Base-by-base conservation (phyloP, 208 protist genomes). In the Acanthamoeba culbertsoni region DNA sequence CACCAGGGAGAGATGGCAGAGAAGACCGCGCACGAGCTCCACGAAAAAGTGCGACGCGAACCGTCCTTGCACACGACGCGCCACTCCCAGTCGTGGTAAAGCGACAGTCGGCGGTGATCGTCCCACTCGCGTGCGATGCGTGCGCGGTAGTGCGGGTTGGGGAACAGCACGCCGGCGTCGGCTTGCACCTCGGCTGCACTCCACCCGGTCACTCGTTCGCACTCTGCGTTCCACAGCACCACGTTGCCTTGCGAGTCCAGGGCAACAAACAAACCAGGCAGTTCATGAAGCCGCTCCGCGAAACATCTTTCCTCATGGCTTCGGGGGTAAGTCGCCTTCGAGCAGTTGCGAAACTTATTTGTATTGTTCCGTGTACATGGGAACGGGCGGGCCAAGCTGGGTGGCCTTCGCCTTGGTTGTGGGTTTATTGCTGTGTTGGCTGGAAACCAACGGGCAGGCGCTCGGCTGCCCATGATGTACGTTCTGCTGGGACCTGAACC, bases 11-110 rank as follows among this genome's bases (percentile, higher is more conserved):
- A 5, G 0, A 79, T 8, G 20, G 23, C 0, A 42, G 35, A 0
- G 26, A 79, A 79, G 23, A 53, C 40, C 40, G 43, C 40, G 68
- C 68, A 79, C 0, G 51, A 68, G 31, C 26, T 42, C 79, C 79
- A 89, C 1, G 51, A 33, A 8, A 89, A 68, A 6, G 79, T 89
- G 37, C 79, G 46, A 23, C 26, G 35, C 20, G 5, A 5, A 6
- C 79, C 79, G 14, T 89, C 46, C 23, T 40, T 55, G 46, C 79
- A 89, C 1, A n/a, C 23, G 1, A 89, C 55, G 2, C 55, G 51
- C 79, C 79, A 89, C 51, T 89, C 51, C 79, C 79, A 89, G 42
- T 89, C 79, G 20, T 89, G 79, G 40, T 51, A 79, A 28, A 51
- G 2, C 4, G 68, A 42, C 40, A 16, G 23, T 20, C 37, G 7